Base-by-base conservation (phyloP, 345 rosid genomes). In the Mercurialis annua region DNA sequence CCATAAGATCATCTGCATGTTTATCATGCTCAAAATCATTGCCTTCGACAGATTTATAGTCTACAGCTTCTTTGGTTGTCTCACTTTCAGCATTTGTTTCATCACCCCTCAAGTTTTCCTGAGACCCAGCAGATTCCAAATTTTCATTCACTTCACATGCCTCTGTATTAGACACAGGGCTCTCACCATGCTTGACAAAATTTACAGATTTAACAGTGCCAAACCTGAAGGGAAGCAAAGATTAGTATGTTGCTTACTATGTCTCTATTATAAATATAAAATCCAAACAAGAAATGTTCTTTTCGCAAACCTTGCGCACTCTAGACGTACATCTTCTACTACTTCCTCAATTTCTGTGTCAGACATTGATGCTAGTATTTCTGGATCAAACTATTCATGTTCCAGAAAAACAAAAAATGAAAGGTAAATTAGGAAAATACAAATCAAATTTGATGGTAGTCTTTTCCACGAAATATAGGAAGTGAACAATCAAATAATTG, bases 251-350 rank as follows among this genome's bases (percentile, higher is more conserved):
- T 64, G 23, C 64, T 15, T 56, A 49, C 36, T 34, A 46, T 21
- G 47, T 55, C 18, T 26, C 16, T 62, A 53, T 5, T 23, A 62
- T 18, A 5, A 4, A 65, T 27, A 30, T 20, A 38, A 20, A 57
- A 73, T 53, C 30, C 69, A 78, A 69, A 73, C 56, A 68, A 70
- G 38, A 75, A 71, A 51, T 17, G 33, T 62, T 54, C 26, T 68
- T 49, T 55, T 49, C 69, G 59, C 59, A 56, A 62, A 91, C 98
- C 99, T 94, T 75, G 74, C 77, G 79, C 97, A 94, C 76, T 94
- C 99, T 60, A 89, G 68, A 59, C 90, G 89, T 57, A 89, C 81
- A 77, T 94, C 95, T 77, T 94, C 99, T 68, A 91, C 68, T 76
- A 83, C 72, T 77, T 89, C 97, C 74, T 87, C 92, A 65, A 86